phyloP scores from a whole-genome alignment of 2,329 filamentous ascomycete species.

The Colletotrichum simmondsii region DNA sequence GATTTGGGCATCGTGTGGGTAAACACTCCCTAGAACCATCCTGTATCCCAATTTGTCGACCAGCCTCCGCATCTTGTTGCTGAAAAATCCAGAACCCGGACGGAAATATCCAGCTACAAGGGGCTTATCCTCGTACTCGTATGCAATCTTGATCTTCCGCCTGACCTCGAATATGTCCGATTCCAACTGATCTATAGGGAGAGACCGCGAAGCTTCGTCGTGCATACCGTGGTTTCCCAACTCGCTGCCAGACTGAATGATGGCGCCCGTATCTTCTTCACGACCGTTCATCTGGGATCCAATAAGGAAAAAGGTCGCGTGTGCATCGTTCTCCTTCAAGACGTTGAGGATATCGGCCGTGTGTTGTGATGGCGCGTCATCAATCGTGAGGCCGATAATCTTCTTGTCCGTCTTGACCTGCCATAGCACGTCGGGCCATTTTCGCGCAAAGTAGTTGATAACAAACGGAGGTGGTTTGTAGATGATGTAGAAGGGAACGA shows the following conservation, averaged over 20 bases:
- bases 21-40: slow-evolving; percentile 84
- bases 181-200: slow-evolving; percentile 69
- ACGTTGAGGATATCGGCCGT: slow-evolving; percentile 77
- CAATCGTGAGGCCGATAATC: slow-evolving; percentile 84
- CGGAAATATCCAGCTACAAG: slow-evolving; percentile 76
- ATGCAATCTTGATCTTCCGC: slow-evolving; percentile 65
- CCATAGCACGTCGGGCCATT: slow-evolving; percentile 85
- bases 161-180: slow-evolving; percentile 75
- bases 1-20: slow-evolving; percentile 93
- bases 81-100: slow-evolving; percentile 88
- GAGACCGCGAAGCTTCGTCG: slow-evolving; percentile 78
- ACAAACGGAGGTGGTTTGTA: slow-evolving; percentile 83
- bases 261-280: slow-evolving; percentile 64
- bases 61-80: slow-evolving; percentile 71
- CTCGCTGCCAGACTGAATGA: slow-evolving; percentile 74
- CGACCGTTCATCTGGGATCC: slow-evolving; percentile 75
- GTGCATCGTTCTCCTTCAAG: slow-evolving; percentile 73
- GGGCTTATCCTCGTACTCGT: slow-evolving; percentile 55
- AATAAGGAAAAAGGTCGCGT: slow-evolving; percentile 90
- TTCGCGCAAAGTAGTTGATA: slow-evolving; percentile 75
- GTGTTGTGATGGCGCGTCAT: slow-evolving; percentile 82
- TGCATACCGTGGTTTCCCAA: slow-evolving; percentile 91
- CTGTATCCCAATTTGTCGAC: slow-evolving; percentile 72
- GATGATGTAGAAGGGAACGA: slow-evolving; percentile 55
- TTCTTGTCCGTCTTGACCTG: slow-evolving; percentile 69